Percentiles rank a stretch among this genome's conserved stretches.
phyloP scores from a whole-genome alignment of 352 stramenopile species.

The Phytophthora citrophthora region DNA sequence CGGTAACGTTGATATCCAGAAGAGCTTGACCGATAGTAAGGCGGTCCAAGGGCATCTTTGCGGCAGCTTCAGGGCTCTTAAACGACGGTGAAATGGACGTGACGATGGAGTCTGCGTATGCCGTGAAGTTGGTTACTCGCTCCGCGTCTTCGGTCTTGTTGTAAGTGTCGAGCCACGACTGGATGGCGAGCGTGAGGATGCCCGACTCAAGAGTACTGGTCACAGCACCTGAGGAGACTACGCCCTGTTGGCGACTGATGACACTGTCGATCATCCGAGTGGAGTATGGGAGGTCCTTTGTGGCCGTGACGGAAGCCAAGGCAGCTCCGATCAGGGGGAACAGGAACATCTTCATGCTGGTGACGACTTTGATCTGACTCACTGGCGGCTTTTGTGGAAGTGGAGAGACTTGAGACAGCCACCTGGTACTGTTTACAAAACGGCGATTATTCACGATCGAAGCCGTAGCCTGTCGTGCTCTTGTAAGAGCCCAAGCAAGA shows the following conservation, averaged over 20 bases:
- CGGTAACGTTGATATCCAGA: conserved; percentile 24
- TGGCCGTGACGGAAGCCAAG: conserved; percentile 11
- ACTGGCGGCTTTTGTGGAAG: conserved; percentile 8
- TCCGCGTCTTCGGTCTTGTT: conserved; percentile 11
- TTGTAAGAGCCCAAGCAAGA: conserved; percentile 26
- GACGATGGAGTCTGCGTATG: conserved; percentile 31
- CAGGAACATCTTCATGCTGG: conserved; percentile 22
- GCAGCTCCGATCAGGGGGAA: conserved; percentile 17
- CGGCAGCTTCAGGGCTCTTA: conserved; percentile 15
- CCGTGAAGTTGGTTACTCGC: conserved; percentile 26
- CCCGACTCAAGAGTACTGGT: conserved; percentile 37
- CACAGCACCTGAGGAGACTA: conserved; percentile 32
- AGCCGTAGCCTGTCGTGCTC: conserved; percentile 9
- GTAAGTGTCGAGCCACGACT: conserved; percentile 33
- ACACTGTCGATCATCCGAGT: conserved; percentile 39
- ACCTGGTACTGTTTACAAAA: neutral
- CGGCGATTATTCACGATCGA: conserved; percentile 3
- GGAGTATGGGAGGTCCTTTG: conserved; percentile 27
- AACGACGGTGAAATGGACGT: conserved; percentile 28
- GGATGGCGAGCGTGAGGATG: conserved; percentile 32
- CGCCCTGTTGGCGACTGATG: conserved; percentile 36
- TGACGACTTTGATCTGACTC: conserved; percentile 2
- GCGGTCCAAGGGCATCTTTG: conserved; percentile 33
- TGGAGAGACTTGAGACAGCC: neutral
- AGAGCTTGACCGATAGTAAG: conserved; percentile 35